Evolutionary conservation across 1,139 yeast genomes (phyloP), one percentile per base, ranked within the genome.

Genomic region (Pichia inconspicua): DNA sequence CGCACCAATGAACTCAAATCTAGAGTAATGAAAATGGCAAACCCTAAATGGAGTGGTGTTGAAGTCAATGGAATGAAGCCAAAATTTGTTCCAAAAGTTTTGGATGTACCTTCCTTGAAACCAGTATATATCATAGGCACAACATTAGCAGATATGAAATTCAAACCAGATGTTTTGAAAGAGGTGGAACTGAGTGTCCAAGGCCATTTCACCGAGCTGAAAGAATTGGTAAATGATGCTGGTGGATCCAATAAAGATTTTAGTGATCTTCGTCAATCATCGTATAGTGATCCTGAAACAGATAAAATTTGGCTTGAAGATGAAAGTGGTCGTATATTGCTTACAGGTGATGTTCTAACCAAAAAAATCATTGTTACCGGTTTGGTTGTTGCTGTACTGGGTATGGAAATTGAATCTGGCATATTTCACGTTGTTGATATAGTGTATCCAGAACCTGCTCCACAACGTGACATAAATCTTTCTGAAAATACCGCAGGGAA

Each of bases 61-160:
- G 65, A 72, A 9, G 62, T 71, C 45, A 69, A 72, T 50, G 74
- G 69, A 10, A 58, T 58, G 28, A 53, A 54, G 12, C 75, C 72
- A 0, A 62, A 59, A 25, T 66, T 65, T 44, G 75, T 75, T 31
- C 78, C 78, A 15, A 88, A 86, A 66, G 89, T 89, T 11, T 69
- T 92, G 53, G 96, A 90, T 62, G 81, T 90, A 7, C 71, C 73
- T 30, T 78, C 80, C 42, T 80, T 83, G 47, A 75, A 79, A 55
- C 77, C 89, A 31, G 79, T 89, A 53, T 92, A 95, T 95, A 82
- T 88, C n/a, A 74, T 85, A 35, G 99, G 98, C 2, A 87, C 97
- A 0, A 73, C 90, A 0, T 89, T 84, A 59, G 77, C 88, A 58
- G 96, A 90, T 52, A 76, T 88, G 80, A 81, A 79, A 60, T 79